A percentile compares a stretch with the other conserved stretches of the same genome.
phyloP scores from a whole-genome alignment of 441 rosid species.

The Populus hybrid region DNA sequence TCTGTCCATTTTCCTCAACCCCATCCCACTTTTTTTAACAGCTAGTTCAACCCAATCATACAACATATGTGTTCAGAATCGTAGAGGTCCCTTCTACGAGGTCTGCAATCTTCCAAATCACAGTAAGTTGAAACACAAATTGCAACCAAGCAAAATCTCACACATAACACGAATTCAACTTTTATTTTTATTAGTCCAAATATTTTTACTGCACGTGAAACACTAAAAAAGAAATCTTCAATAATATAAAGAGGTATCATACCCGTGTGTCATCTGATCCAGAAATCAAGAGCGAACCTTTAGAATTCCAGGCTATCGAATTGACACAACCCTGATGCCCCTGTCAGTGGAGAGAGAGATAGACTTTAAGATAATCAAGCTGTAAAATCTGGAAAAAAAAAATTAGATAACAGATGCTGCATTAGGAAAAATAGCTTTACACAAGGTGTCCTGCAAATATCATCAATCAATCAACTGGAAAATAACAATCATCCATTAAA shows the following conservation, averaged over 20 bases:
- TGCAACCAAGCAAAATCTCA: background rate
- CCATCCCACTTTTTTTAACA: background rate
- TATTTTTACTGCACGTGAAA: background rate
- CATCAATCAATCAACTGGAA: background rate
- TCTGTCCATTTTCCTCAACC: background rate
- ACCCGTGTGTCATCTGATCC: constrained; percentile 96
- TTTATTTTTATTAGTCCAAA: background rate
- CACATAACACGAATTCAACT: background rate
- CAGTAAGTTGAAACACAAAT: background rate
- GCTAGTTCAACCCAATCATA: background rate
- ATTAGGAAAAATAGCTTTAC: background rate
- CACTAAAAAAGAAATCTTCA: background rate
- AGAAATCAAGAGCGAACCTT: constrained; percentile 91
- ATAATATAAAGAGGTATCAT: constrained; percentile 9
- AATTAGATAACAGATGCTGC: background rate
- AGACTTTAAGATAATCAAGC: constrained; percentile 1
- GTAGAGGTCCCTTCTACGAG: background rate
- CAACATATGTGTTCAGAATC: background rate
- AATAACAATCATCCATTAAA: background rate
- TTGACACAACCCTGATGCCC: constrained; percentile 98
- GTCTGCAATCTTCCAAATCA: background rate
- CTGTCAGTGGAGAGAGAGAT: constrained; percentile 32
- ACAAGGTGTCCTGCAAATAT: background rate
- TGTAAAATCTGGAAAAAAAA: background rate
- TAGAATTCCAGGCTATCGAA: constrained; percentile 86